Conservation (phyloP, 1,284 basidiomycete species). For the Puccinia polysora region DNA sequence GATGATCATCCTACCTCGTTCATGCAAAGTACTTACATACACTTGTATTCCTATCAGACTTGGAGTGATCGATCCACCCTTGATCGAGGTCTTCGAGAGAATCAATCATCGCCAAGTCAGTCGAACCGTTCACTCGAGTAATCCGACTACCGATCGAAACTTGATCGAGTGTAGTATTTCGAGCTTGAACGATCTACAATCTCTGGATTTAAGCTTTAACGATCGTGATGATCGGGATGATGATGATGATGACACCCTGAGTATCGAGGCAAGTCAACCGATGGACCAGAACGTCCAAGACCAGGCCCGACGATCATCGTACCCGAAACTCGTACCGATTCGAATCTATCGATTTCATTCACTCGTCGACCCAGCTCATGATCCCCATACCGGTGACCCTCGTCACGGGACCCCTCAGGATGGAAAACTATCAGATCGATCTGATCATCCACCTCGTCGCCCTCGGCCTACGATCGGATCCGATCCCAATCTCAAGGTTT, state of each 20-base stretch:
- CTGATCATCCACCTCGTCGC: too few species aligned
- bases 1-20: conserved; percentile 8
- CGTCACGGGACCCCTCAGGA: too few species aligned
- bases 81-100: conserved; percentile 8
- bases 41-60: conserved; percentile 1
- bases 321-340: neutral
- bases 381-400: too few species aligned
- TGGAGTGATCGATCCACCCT: neutral
- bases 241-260: neutral
- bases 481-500: too few species aligned
- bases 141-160: neutral
- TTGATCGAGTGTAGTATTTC: neutral
- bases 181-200: conserved; percentile 2
- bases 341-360: neutral
- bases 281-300: neutral
- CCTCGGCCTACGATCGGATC: too few species aligned
- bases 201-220: too few species aligned
- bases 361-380: too few species aligned
- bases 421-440: too few species aligned
- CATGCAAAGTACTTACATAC: neutral
- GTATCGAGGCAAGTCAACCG: conserved; percentile 2
- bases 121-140: neutral
- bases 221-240: neutral
- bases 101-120: neutral
- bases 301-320: neutral